These are phyloP conservation scores for Xenosphaeropsis pyriputrescens DNA, from an alignment of 2,329 filamentous ascomycete species.

Conservation along the genomic window DNA sequence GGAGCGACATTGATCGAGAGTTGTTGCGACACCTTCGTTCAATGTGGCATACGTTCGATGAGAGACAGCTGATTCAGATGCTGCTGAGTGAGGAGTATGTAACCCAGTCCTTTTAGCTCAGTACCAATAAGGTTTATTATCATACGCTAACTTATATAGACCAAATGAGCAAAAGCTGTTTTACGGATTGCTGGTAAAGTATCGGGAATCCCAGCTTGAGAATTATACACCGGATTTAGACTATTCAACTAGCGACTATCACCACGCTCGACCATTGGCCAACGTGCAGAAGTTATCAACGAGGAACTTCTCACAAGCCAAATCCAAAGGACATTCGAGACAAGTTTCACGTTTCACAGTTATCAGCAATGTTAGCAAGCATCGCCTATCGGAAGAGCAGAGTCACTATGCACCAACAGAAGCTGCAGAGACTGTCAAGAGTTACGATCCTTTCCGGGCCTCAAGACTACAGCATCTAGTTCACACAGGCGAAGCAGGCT, in stretches of 20 bases:
- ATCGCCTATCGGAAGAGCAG: slow-evolving; percentile 24
- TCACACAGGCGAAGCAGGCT: slow-evolving; percentile 27
- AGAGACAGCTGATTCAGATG: slow-evolving; percentile 54
- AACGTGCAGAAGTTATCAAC: slow-evolving; percentile 48
- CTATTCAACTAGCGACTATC: slow-evolving; percentile 86
- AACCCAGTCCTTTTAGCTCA: not conserved
- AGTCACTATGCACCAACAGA: slow-evolving; percentile 17
- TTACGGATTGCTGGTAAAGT: slow-evolving; percentile 71
- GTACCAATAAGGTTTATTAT: not conserved
- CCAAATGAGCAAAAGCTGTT: slow-evolving; percentile 87
- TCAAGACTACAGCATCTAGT: slow-evolving; percentile 25
- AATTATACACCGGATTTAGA: slow-evolving; percentile 69
- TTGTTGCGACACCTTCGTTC: slow-evolving; percentile 76
- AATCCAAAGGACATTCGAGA: slow-evolving; percentile 30
- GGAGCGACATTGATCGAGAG: slow-evolving; percentile 62
- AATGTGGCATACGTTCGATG: slow-evolving; percentile 76
- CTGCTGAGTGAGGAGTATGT: slow-evolving; percentile 52
- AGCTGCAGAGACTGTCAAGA: slow-evolving; percentile 33
- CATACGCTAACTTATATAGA: slow-evolving; percentile 23
- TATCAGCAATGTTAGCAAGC: slow-evolving; percentile 44
- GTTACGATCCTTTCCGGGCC: slow-evolving; percentile 75
- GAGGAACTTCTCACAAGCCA: slow-evolving; percentile 37
- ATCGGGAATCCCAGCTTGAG: slow-evolving; percentile 72
- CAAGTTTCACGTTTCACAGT: slow-evolving; percentile 49
- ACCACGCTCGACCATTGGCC: slow-evolving; percentile 50